Evolutionary conservation across 352 stramenopile genomes (phyloP).

Genomic region (Pythium brassicae): DNA sequence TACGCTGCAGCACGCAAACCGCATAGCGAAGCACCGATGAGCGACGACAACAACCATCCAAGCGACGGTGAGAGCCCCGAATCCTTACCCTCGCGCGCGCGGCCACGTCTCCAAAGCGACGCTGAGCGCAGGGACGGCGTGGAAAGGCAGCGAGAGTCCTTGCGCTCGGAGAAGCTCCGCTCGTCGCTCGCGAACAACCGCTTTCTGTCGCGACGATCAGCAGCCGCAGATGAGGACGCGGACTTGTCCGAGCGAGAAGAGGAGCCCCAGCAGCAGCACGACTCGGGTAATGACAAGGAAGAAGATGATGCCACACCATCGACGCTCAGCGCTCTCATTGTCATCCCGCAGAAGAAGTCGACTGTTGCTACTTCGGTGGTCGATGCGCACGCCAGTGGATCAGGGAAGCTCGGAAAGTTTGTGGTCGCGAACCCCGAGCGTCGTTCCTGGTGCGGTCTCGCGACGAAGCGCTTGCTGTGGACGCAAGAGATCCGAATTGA

Average conservation of each 20-base stretch:
- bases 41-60: background rate
- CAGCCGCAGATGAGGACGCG: background rate
- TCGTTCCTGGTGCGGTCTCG: constrained; percentile 17
- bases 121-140: constrained; percentile 27
- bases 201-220: constrained; percentile 23
- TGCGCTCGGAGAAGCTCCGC: constrained; percentile 15
- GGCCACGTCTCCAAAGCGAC: constrained; percentile 26
- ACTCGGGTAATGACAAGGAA: constrained; percentile 3
- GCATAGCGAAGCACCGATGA: background rate
- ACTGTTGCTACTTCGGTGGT: constrained; percentile 6
- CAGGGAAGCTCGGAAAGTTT: background rate
- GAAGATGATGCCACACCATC: background rate
- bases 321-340: constrained; percentile 5
- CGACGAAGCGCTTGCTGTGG: constrained; percentile 24
- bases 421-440: constrained; percentile 11
- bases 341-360: constrained; percentile 15
- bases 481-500: constrained; percentile 36
- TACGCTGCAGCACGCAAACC: background rate
- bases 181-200: constrained; percentile 40
- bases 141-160: constrained; percentile 30
- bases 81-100: background rate
- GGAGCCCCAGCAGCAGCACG: background rate
- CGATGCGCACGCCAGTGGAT: background rate
- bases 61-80: background rate
- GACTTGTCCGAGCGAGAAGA: constrained; percentile 3